Conservation (phyloP, 495 filamentous ascomycete genomes). For the Penicillium bovifimosum region DNA sequence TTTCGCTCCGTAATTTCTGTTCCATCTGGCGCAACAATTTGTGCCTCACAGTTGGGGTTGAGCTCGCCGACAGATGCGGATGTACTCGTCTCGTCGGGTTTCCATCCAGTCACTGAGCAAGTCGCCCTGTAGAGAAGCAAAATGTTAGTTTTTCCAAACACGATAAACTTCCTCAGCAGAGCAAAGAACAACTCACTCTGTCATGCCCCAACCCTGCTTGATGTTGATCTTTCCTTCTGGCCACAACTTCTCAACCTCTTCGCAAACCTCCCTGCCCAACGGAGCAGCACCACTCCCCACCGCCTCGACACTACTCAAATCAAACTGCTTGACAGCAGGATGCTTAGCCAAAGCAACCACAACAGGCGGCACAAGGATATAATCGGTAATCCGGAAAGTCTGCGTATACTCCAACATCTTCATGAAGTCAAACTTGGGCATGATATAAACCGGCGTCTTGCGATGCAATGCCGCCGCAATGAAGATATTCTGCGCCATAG, state of each 20-base stretch:
- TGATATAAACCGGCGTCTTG: slow-evolving; percentile 57
- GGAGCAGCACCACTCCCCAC: slow-evolving; percentile 61
- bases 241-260: slow-evolving; percentile 54
- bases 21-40: slow-evolving; percentile 37
- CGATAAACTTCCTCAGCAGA: background rate
- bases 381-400: slow-evolving; percentile 59
- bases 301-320: slow-evolving; percentile 57
- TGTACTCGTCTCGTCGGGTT: slow-evolving; percentile 40
- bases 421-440: slow-evolving; percentile 67
- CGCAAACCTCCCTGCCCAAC: slow-evolving; percentile 55
- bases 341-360: slow-evolving; percentile 69
- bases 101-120: slow-evolving; percentile 56
- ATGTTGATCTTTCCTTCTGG: slow-evolving; percentile 51
- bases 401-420: slow-evolving; percentile 64
- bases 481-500: slow-evolving; percentile 47
- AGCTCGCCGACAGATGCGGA: slow-evolving; percentile 59
- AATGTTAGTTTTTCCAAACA: background rate
- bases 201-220: slow-evolving; percentile 85
- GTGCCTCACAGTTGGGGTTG: slow-evolving; percentile 60
- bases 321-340: slow-evolving; percentile 56
- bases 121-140: slow-evolving; percentile 43
- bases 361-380: slow-evolving; percentile 63
- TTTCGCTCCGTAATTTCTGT: slow-evolving; percentile 34
- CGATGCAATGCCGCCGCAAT: slow-evolving; percentile 37
- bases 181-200: slow-evolving; percentile 48